Conservation (phyloP, 1,284 basidiomycete species). For the Cryptococcus wingfieldii region DNA sequence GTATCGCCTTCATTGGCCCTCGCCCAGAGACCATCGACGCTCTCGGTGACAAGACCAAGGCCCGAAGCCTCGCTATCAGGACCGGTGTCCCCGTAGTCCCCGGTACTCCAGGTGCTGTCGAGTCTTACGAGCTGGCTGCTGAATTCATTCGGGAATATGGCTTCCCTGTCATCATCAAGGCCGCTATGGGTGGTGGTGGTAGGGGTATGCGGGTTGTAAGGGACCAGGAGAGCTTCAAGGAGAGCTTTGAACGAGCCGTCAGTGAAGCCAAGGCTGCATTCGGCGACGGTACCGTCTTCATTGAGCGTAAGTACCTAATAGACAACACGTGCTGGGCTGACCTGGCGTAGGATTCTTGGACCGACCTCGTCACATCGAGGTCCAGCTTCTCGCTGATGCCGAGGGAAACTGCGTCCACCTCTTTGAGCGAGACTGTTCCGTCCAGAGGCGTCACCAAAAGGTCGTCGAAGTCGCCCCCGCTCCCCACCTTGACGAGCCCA, state of each 20-base stretch:
- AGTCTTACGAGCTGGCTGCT: conserved; percentile 72
- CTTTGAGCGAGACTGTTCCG: conserved; percentile 97
- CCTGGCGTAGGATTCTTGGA: conserved; percentile 66
- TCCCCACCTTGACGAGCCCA: conserved; percentile 83
- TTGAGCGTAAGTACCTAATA: conserved; percentile 62
- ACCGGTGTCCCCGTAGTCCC: conserved; percentile 93
- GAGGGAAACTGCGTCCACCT: conserved; percentile 92
- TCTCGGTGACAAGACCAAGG: conserved; percentile 98
- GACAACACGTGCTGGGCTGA: not conserved
- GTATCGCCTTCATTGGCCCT: conserved; percentile 95
- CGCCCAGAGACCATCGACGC: conserved; percentile 95
- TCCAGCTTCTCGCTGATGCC: conserved; percentile 87
- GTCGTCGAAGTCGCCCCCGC: conserved; percentile 99
- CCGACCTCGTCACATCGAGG: conserved; percentile 94
- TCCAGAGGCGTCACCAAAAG: conserved; percentile 96
- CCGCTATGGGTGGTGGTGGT: conserved; percentile 97
- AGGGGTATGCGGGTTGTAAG: conserved; percentile 98
- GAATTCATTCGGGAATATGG: conserved; percentile 91
- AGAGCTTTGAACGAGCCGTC: conserved; percentile 86
- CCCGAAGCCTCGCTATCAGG: conserved; percentile 71
- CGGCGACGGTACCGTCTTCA: conserved; percentile 97
- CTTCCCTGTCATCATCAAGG: conserved; percentile 97
- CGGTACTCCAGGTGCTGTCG: conserved; percentile 92
- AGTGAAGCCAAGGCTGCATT: conserved; percentile 94
- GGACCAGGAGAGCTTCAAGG: conserved; percentile 84